A percentile compares a stretch with the other conserved stretches of the same genome.
Evolutionary conservation across 78 protist species (phyloP).

Genomic region (Diacronema lutheri): DNA sequence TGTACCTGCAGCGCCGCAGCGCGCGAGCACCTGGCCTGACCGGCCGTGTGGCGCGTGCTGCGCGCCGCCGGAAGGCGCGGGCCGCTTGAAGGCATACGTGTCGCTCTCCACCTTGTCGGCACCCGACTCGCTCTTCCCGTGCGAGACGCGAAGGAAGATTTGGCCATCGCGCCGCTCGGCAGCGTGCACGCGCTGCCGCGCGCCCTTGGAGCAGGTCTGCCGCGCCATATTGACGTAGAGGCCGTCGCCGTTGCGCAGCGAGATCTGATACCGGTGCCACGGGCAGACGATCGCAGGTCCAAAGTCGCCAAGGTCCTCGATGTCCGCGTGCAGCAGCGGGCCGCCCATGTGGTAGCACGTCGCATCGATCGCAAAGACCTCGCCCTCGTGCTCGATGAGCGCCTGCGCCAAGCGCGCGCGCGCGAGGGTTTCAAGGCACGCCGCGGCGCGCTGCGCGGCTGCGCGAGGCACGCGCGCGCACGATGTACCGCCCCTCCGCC

Average conservation of each 20-base stretch:
- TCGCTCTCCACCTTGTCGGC: background rate
- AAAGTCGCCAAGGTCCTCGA: background rate
- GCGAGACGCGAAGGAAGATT: background rate
- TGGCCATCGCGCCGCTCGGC: background rate
- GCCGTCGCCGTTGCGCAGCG: background rate
- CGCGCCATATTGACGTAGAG: background rate
- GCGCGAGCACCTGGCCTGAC: background rate
- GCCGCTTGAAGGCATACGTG: slow-evolving; percentile 15
- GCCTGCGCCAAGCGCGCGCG: background rate
- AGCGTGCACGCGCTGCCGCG: slow-evolving; percentile 13
- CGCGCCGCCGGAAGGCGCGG: slow-evolving; percentile 16
- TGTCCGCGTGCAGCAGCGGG: slow-evolving; percentile 16
- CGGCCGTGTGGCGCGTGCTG: background rate
- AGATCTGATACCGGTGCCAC: slow-evolving; percentile 35
- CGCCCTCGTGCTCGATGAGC: background rate
- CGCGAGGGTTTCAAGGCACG: too few relatives aligned
- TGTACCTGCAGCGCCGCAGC: background rate
- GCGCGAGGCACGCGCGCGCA: too few relatives aligned
- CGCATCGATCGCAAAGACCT: slow-evolving; percentile 12
- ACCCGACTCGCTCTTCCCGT: background rate
- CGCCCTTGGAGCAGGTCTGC: background rate
- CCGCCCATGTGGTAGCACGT: slow-evolving; percentile 44
- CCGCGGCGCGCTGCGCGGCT: too few relatives aligned
- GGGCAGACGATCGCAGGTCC: slow-evolving; percentile 14
- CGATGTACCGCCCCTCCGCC: too few relatives aligned